These are phyloP conservation scores for Pseudogymnoascus sp. DNA, from an alignment of 2,329 filamentous ascomycete genomes.

Conservation along the genomic window DNA sequence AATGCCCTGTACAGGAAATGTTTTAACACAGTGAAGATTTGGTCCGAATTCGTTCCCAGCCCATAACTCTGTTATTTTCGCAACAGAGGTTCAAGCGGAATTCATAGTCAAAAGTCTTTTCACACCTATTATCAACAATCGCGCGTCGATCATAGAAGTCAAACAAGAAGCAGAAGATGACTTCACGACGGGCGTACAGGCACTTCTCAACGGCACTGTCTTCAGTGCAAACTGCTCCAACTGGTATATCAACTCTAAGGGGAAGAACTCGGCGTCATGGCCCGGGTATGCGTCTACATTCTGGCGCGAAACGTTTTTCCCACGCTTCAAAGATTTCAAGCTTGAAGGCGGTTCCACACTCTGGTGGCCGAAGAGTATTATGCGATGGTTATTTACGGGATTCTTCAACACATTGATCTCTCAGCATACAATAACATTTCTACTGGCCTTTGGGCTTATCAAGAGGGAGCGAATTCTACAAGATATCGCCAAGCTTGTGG, in stretches of 20 bases:
- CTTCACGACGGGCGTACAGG: constrained; percentile 28
- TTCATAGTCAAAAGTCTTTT: constrained; percentile 28
- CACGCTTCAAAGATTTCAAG: constrained; percentile 19
- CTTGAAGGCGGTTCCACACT: constrained; percentile 9
- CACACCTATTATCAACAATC: constrained; percentile 29
- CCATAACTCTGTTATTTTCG: constrained; percentile 29
- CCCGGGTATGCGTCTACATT: constrained; percentile 28
- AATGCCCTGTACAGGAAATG: not conserved
- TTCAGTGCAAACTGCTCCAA: constrained; percentile 34
- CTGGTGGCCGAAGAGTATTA: constrained; percentile 10
- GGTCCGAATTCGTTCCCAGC: constrained; percentile 28
- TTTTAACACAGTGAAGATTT: constrained; percentile 11
- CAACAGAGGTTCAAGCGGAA: constrained; percentile 27
- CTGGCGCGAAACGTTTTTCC: constrained; percentile 27
- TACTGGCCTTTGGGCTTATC: not conserved
- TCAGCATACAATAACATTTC: not conserved
- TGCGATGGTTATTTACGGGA: not conserved
- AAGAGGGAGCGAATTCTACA: not conserved
- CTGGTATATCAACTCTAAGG: constrained; percentile 35
- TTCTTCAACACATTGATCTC: not conserved
- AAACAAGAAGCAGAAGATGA: constrained; percentile 29
- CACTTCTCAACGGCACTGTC: constrained; percentile 28
- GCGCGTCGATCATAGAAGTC: constrained; percentile 31
- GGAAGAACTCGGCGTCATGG: constrained; percentile 34
- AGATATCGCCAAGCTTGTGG: not conserved